These are phyloP conservation scores for Aspergillus proliferans DNA, from an alignment of 2,329 filamentous ascomycete genomes.

Conservation along the genomic window DNA sequence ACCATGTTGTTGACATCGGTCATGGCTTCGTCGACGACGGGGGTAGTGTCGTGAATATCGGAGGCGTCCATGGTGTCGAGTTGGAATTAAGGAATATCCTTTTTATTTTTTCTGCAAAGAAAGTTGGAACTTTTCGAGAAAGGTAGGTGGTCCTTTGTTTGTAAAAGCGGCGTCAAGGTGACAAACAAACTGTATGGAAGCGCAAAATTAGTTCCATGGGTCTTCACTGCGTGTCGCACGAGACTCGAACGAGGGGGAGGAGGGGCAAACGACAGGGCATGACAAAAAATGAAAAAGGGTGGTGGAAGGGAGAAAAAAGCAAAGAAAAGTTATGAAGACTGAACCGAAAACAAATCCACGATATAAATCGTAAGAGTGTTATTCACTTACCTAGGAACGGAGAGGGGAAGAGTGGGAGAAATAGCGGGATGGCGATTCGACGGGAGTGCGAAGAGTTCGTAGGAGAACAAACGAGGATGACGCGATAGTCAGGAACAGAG, in stretches of 20 bases:
- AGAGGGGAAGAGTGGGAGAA: slow-evolving; percentile 14
- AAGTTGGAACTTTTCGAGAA: slow-evolving; percentile 2
- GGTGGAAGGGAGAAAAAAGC: not conserved
- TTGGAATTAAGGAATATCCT: not conserved
- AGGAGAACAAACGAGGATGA: slow-evolving; percentile 14
- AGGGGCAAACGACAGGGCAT: not conserved
- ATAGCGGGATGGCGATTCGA: slow-evolving; percentile 22
- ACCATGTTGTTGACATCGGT: slow-evolving; percentile 57
- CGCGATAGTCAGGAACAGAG: slow-evolving; percentile 8
- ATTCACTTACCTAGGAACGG: not conserved
- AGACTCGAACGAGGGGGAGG: slow-evolving; percentile 1
- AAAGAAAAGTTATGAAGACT: not conserved
- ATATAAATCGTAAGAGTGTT: not conserved
- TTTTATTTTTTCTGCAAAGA: not conserved
- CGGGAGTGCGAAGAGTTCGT: not conserved
- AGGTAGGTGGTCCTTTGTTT: slow-evolving; percentile 1
- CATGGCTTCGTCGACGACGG: slow-evolving; percentile 57
- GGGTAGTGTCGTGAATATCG: slow-evolving; percentile 48
- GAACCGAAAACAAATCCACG: not conserved
- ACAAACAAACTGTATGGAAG: not conserved
- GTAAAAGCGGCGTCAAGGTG: not conserved
- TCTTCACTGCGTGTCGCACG: not conserved
- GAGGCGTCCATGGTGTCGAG: slow-evolving; percentile 52
- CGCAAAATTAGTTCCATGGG: not conserved
- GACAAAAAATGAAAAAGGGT: not conserved